Base-by-base conservation (phyloP, 164 flowering plant species). In the Echeveria elegans region DNA sequence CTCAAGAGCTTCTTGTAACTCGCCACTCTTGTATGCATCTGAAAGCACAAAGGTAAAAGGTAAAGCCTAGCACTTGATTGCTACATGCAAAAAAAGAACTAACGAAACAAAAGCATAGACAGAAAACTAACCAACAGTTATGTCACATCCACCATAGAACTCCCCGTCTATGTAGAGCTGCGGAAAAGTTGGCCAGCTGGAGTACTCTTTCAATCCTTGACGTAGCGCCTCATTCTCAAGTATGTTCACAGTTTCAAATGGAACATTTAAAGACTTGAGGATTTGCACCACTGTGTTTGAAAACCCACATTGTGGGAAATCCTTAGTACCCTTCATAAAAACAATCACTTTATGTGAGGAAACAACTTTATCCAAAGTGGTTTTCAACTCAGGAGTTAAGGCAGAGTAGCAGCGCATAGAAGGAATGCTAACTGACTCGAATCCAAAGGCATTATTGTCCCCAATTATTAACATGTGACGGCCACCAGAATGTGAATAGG, bases 141-240 rank as follows among this genome's bases (percentile, higher is more conserved):
- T 93, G 79, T 94, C 97, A 75, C 98, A 90, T 50, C 97, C 97
- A 71, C 98, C 98, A 72, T 86, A 89, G 77, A 94, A 90, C 66
- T 93, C 95, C 23, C 98, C 97, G n/a, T 89, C 93, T 53, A 90
- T 82, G 67, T 94, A 94, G 31, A 94, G 88, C 63, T 94, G 98
- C 45, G 98, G 98, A 76, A 94, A 94, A 37, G 98, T 94, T 6
- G 97, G 98, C 98, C 98, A 90, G 70, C 62, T 88, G 29, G 98
- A 89, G 64, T 88, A 94, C 68, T 90, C 91, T 81, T 90, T 94
- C 68, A 90, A 72, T 34, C 83, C 96, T 71, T 88, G 96, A 38
- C 98, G 89, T 60, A 94, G 68, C 19, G 82, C n/a, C 41, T 90
- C 96, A 71, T 90, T 90, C 70, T 90, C 95, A 0, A 94, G 84